Percentiles rank a stretch among this genome's conserved stretches.
Evolutionary conservation across 495 filamentous ascomycete species (phyloP).

Genomic region (Neurospora pannonica): DNA sequence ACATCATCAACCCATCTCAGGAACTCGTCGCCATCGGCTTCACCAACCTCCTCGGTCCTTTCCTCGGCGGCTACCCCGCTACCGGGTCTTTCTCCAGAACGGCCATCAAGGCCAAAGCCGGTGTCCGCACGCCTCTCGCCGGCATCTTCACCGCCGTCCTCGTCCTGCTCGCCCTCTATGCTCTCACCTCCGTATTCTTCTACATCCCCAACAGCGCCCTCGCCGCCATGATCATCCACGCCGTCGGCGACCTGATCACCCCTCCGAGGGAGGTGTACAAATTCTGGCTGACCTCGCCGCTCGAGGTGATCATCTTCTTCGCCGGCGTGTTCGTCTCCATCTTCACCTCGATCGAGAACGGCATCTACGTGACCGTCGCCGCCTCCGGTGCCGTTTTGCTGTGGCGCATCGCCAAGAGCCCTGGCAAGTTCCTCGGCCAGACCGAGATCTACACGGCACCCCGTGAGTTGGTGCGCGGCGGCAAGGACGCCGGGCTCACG

Average conservation of each 20-base stretch:
- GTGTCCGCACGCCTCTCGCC: slow-evolving; percentile 43
- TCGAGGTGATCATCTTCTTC: slow-evolving; percentile 44
- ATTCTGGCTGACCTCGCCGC: slow-evolving; percentile 41
- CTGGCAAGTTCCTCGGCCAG: slow-evolving; percentile 32
- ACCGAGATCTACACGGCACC: slow-evolving; percentile 14
- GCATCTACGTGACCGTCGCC: slow-evolving; percentile 41
- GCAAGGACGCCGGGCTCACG: slow-evolving; percentile 1
- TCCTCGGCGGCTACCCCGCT: slow-evolving; percentile 43
- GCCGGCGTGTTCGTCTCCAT: slow-evolving; percentile 42
- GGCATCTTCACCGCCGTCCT: slow-evolving; percentile 43
- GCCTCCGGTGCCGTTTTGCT: slow-evolving; percentile 34
- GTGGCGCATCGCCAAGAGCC: slow-evolving; percentile 36
- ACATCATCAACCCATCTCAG: slow-evolving; percentile 45
- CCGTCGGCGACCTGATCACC: slow-evolving; percentile 41
- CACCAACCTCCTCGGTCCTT: slow-evolving; percentile 42
- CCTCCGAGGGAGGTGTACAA: slow-evolving; percentile 38
- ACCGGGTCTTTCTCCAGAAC: slow-evolving; percentile 45
- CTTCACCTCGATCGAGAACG: slow-evolving; percentile 43
- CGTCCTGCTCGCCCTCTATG: slow-evolving; percentile 43
- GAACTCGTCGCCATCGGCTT: slow-evolving; percentile 47
- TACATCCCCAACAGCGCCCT: slow-evolving; percentile 39
- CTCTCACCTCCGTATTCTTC: slow-evolving; percentile 42
- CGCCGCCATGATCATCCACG: slow-evolving; percentile 44
- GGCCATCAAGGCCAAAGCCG: slow-evolving; percentile 40
- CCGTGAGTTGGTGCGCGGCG: slow-evolving; percentile 6